Evolutionary conservation across 495 filamentous ascomycete genomes (phyloP), one percentile per base, ranked within the genome.

Genomic region (Trichoderma reesei): DNA sequence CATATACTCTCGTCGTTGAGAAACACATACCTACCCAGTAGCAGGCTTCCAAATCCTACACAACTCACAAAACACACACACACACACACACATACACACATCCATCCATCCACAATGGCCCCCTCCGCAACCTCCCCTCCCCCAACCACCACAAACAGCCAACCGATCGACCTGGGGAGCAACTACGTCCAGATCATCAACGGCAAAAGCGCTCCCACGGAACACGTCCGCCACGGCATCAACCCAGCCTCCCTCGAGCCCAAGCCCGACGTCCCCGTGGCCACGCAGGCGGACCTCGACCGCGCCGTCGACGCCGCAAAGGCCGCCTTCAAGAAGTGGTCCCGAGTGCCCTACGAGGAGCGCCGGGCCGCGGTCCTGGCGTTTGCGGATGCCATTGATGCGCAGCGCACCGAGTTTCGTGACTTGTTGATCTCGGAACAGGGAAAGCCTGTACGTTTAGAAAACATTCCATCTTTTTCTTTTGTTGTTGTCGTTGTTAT

Each of bases 291-390:
- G 20, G 81, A 83, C 71, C 75, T 83, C 59, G 76, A 82, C 61
- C 76, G 80, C 60, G 79, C 81, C 41, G 80, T 83, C 39, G 68
- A 68, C 10, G 78, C 77, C 11, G 80, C 76, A 13, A 73, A 72
- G 51, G 68, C 71, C 8, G 80, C 80, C 26, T 81, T 81, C 62
- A 67, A 70, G 42, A 70, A 70, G 0, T 83, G 81, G 81, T 68
- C 65, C 39, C 67, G 72, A 46, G 75, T 70, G 10, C 75, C 77
- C 0, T 64, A 73, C 13, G 67, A 75, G 2, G 76, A 82, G 70
- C 80, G 88, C 26, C 79, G 84, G 44, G 78, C 82, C 34, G 69
- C 80, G 13, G 68, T 90, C 3, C 61, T 73, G 54, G 83, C 83
- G 64, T 82, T 84, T 59, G 80, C 79, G 44, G 73, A 75, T 14